Conservation (phyloP, 1,284 basidiomycete genomes). For the Sporisorium graminicola region DNA sequence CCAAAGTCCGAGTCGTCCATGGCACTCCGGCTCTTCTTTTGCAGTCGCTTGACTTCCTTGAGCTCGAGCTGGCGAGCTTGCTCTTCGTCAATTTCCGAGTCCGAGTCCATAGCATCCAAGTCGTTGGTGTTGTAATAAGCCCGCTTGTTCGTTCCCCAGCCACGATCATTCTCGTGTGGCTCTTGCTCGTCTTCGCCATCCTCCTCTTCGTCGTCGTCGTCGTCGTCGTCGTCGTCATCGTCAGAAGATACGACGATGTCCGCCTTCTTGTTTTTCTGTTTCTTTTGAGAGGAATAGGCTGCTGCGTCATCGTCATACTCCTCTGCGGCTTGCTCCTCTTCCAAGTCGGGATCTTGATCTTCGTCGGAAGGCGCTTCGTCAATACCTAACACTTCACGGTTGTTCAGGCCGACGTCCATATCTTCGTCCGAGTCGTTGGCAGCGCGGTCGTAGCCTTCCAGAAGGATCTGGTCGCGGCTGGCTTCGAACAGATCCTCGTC, state of each 20-base stretch:
- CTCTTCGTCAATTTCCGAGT: constrained; percentile 70
- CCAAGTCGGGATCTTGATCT: constrained; percentile 44
- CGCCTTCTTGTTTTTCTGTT: constrained; percentile 29
- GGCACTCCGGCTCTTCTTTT: constrained; percentile 79
- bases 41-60: constrained; percentile 85
- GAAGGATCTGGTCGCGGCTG: constrained; percentile 80
- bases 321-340: constrained; percentile 65
- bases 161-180: constrained; percentile 73
- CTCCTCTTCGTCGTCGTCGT: constrained; percentile 75
- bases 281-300: constrained; percentile 14
- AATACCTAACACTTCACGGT: constrained; percentile 59
- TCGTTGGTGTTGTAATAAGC: constrained; percentile 67
- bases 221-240: constrained; percentile 70
- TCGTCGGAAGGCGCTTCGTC: constrained; percentile 57
- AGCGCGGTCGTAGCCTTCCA: constrained; percentile 70
- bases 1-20: constrained; percentile 88
- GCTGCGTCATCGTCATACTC: constrained; percentile 49
- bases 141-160: constrained; percentile 67
- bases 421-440: constrained; percentile 48
- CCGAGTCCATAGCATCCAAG: constrained; percentile 63
- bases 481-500: constrained; percentile 62
- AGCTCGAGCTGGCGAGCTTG: constrained; percentile 78
- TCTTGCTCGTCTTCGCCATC: constrained; percentile 74
- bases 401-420: constrained; percentile 56
- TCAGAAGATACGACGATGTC: constrained; percentile 42